These are phyloP conservation scores for Eucalyptus pumila DNA, from an alignment of 345 rosid genomes.

Conservation along the genomic window DNA sequence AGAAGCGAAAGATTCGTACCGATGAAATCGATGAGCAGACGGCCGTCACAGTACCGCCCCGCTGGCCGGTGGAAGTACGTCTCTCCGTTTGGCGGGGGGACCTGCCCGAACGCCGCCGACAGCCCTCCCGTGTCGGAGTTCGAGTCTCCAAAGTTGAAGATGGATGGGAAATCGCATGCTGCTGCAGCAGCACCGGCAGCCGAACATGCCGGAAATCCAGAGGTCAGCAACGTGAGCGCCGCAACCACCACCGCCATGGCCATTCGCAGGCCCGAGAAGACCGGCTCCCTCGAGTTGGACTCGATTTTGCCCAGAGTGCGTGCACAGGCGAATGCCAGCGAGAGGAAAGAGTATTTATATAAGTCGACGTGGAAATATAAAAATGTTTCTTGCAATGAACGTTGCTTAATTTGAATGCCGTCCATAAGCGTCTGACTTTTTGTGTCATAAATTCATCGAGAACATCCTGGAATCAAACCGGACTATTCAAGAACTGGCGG, in stretches of 20 bases:
- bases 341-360: not conserved
- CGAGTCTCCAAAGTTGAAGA: constrained; percentile 45
- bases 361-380: not conserved
- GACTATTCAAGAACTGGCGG: no score
- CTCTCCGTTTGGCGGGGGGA: constrained; percentile 40
- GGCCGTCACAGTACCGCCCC: constrained; percentile 63
- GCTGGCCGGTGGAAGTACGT: constrained; percentile 47
- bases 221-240: not conserved
- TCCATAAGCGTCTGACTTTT: not conserved
- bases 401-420: not conserved
- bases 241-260: not conserved
- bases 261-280: not conserved
- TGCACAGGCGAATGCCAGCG: not conserved
- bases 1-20: constrained; percentile 3
- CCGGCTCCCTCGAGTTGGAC: not conserved
- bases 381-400: not conserved
- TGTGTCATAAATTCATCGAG: not conserved
- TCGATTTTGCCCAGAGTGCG: not conserved
- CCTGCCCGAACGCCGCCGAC: constrained; percentile 53
- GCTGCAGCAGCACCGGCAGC: not conserved
- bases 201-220: not conserved
- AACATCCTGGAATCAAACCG: no score
- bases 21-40: constrained; percentile 55
- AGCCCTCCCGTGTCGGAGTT: constrained; percentile 50
- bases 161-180: constrained; percentile 17